Conservation (phyloP, 2,329 filamentous ascomycete genomes). For the Tolypocladium paradoxum region DNA sequence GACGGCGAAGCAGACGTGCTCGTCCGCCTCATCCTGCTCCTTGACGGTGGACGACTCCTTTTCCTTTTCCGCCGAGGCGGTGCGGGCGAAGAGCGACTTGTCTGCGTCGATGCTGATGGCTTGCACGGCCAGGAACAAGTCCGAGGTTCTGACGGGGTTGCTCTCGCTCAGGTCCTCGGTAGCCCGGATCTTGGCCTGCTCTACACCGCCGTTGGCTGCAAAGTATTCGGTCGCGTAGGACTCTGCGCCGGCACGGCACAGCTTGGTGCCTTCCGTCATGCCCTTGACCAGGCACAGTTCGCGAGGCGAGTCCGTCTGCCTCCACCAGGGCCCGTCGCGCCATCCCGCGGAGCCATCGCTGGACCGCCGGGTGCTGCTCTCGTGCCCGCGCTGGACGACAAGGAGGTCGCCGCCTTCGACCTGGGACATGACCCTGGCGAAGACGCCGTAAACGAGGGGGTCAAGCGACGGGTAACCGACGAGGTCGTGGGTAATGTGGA, state of each 20-base stretch:
- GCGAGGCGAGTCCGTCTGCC: constrained; percentile 56
- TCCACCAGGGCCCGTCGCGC: constrained; percentile 97
- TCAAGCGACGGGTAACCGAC: constrained; percentile 91
- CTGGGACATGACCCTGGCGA: constrained; percentile 95
- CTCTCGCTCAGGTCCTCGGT: constrained; percentile 68
- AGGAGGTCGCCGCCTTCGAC: constrained; percentile 93
- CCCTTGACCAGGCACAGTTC: constrained; percentile 74
- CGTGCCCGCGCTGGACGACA: constrained; percentile 86
- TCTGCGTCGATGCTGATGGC: constrained; percentile 60
- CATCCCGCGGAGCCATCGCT: constrained; percentile 55
- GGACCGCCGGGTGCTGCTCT: constrained; percentile 61
- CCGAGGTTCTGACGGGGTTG: constrained; percentile 84
- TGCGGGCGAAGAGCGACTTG: constrained; percentile 55
- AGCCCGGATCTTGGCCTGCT: constrained; percentile 68
- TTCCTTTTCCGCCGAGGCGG: constrained; percentile 40
- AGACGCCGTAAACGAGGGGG: constrained; percentile 82
- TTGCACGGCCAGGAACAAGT: constrained; percentile 94
- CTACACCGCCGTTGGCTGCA: constrained; percentile 62
- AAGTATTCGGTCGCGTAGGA: constrained; percentile 82
- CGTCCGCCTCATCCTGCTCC: constrained; percentile 43
- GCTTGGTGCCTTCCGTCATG: constrained; percentile 76
- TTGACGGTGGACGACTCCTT: constrained; percentile 42
- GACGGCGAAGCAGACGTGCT: constrained; percentile 62
- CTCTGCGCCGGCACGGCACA: constrained; percentile 82
- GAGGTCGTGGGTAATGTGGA: constrained; percentile 94